These are phyloP conservation scores for Phlyctochytrium bullatum DNA, from an alignment of 192 early-diverging fungal genomes.

Conservation along the genomic window DNA sequence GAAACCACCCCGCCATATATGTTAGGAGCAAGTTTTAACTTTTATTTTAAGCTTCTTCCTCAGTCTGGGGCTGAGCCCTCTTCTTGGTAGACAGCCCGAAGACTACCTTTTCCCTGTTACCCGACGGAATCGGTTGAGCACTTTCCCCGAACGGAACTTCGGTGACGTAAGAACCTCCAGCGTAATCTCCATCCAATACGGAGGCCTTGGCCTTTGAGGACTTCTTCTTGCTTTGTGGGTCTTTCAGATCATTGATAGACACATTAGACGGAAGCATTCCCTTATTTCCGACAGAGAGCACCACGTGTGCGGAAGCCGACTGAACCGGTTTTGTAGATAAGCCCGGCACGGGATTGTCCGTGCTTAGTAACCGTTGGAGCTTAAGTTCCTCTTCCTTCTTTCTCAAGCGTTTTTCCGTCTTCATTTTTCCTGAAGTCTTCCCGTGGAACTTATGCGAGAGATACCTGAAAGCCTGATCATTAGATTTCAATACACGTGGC, in stretches of 20 bases:
- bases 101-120: conserved; percentile 34
- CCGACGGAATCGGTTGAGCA: conserved; percentile 16
- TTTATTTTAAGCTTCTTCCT: too few relatives aligned
- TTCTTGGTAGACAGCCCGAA: too few relatives aligned
- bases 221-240: conserved; percentile 12
- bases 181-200: background rate
- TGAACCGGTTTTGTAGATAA: conserved; percentile 70
- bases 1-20: too few relatives aligned
- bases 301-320: conserved; percentile 77
- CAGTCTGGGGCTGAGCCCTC: too few relatives aligned
- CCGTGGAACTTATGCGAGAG: conserved; percentile 97
- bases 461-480: conserved; percentile 74
- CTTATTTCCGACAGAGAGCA: conserved; percentile 76
- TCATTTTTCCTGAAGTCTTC: conserved; percentile 86
- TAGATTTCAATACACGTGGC: background rate
- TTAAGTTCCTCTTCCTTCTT: conserved; percentile 81
- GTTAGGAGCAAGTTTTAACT: too few relatives aligned
- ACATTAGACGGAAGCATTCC: conserved; percentile 30
- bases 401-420: conserved; percentile 84
- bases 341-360: conserved; percentile 75
- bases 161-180: conserved; percentile 5
- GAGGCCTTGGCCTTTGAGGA: conserved; percentile 3
- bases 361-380: conserved; percentile 69
- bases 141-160: conserved; percentile 17
- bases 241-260: conserved; percentile 15